Percentiles rank a stretch among this genome's conserved stretches.
These are phyloP conservation scores for Plasmodium gonderi DNA, from an alignment of 169 alveolate species.

Conservation along the genomic window DNA sequence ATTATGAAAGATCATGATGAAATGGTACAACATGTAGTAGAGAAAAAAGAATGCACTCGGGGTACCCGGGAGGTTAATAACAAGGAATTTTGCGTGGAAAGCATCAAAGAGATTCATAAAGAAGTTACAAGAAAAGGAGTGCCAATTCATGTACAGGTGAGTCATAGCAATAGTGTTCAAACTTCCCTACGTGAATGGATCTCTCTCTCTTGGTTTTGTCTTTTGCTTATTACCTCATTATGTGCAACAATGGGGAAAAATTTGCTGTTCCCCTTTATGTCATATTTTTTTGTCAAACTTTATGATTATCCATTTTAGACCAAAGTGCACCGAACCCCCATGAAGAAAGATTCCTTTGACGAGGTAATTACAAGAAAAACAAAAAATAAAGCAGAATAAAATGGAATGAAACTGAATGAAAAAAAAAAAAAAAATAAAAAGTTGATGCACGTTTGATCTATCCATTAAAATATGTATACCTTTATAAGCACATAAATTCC, in stretches of 20 bases:
- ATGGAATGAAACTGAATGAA: too few relatives aligned
- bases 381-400: neutral
- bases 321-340: constrained; percentile 2
- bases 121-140: neutral
- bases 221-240: too few relatives aligned
- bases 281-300: neutral
- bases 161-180: neutral
- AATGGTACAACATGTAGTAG: neutral
- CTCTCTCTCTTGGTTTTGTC: too few relatives aligned
- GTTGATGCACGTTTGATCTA: too few relatives aligned
- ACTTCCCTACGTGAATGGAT: too few relatives aligned
- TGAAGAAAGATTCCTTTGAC: constrained; percentile 6
- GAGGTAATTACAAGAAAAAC: neutral
- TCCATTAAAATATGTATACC: too few relatives aligned
- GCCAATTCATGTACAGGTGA: neutral
- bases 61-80: neutral
- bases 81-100: neutral
- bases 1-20: constrained; percentile 40
- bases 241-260: too few relatives aligned
- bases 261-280: neutral
- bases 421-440: too few relatives aligned
- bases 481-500: too few relatives aligned
- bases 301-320: constrained; percentile 9
- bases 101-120: neutral
- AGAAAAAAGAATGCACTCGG: neutral